phyloP scores from a whole-genome alignment of 306 rosid genomes.

The Dalbergia cultrata region DNA sequence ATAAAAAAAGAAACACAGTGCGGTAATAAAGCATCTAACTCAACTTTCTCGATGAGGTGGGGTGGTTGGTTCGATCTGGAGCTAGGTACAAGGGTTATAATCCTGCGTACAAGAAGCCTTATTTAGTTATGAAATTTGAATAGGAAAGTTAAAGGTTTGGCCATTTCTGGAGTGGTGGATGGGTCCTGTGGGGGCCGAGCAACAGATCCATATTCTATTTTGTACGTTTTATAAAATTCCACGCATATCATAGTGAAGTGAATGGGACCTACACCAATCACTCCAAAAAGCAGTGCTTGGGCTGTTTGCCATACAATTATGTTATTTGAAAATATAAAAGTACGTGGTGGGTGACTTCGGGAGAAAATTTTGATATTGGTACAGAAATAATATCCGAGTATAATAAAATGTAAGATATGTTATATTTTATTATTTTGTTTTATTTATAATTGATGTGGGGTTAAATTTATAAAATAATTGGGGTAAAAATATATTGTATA shows the following conservation, averaged over 20 bases:
- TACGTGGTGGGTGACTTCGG: no score
- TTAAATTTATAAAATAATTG: no score
- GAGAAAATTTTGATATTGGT: no score
- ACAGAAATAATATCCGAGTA: no score
- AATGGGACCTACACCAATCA: slow-evolving; percentile 42
- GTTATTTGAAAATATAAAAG: no score
- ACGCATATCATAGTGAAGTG: not conserved
- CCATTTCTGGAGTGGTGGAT: slow-evolving; percentile 24
- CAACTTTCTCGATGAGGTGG: not conserved
- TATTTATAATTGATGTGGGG: no score
- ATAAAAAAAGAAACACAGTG: no score
- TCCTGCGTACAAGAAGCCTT: slow-evolving; percentile 20
- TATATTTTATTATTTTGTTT: no score
- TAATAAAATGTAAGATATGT: no score
- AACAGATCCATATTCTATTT: slow-evolving; percentile 34
- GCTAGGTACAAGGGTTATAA: not conserved
- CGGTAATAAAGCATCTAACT: no score
- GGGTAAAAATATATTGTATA: no score
- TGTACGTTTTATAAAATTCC: slow-evolving; percentile 23
- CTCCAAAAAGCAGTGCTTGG: slow-evolving; percentile 48
- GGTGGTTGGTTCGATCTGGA: slow-evolving; percentile 35
- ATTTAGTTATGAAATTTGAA: slow-evolving; percentile 30
- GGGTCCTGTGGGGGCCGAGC: slow-evolving; percentile 2
- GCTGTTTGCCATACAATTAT: not conserved
- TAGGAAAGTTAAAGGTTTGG: slow-evolving; percentile 19